Conservation (phyloP, 2,329 filamentous ascomycete genomes). For the Penicillium frequentans region DNA sequence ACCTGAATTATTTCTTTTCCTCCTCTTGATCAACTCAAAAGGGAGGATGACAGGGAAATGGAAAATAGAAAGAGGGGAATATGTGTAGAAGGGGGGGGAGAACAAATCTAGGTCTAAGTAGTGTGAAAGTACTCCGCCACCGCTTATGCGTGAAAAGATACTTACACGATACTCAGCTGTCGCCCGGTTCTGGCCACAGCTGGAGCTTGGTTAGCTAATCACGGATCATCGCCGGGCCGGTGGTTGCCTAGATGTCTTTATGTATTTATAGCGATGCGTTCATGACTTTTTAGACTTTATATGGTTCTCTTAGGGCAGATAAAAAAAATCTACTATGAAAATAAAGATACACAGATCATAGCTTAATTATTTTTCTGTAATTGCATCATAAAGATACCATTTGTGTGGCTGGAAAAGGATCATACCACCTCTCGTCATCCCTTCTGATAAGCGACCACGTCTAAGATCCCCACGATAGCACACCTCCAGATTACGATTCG, state of each 20-base stretch:
- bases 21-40: background rate
- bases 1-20: background rate
- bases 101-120: slow-evolving; percentile 4
- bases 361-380: background rate
- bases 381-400: background rate
- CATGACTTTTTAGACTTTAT: background rate
- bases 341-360: background rate
- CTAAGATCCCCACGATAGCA: background rate
- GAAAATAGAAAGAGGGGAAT: slow-evolving; percentile 9
- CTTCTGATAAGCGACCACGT: slow-evolving; percentile 12
- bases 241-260: slow-evolving; percentile 1
- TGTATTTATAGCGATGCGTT: slow-evolving; percentile 6
- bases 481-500: slow-evolving; percentile 16
- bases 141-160: slow-evolving; percentile 19
- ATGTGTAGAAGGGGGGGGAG: background rate
- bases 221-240: slow-evolving; percentile 16
- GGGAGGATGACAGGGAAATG: slow-evolving; percentile 4
- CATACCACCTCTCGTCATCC: background rate
- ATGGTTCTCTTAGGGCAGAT: background rate
- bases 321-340: background rate
- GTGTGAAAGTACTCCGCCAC: slow-evolving; percentile 26
- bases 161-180: slow-evolving; percentile 12
- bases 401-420: background rate
- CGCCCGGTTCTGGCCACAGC: slow-evolving; percentile 13
- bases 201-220: slow-evolving; percentile 12